A percentile compares a stretch with the other conserved stretches of the same genome.
Evolutionary conservation across 306 rosid genomes (phyloP).

Genomic region (Herpetospermum pedunculosum): DNA sequence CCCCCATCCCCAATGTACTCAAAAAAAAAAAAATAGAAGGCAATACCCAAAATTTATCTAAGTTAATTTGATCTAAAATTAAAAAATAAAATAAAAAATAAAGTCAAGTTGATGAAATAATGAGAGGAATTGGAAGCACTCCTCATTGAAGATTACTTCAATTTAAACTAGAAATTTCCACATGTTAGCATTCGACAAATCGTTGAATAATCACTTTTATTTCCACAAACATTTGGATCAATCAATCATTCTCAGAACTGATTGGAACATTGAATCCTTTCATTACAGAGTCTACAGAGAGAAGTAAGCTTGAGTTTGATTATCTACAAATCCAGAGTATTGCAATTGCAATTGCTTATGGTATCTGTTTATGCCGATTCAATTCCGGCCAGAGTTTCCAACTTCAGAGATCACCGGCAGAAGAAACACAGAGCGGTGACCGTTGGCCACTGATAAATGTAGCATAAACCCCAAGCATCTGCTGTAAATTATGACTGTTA

Average conservation of each 20-base stretch:
- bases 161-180: not conserved
- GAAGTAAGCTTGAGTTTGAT: not conserved
- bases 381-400: not conserved
- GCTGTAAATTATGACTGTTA: not conserved
- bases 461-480: not conserved
- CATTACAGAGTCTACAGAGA: not conserved
- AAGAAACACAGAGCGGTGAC: not conserved
- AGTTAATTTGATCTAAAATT: not conserved
- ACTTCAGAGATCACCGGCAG: not conserved
- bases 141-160: not conserved
- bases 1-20: no score
- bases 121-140: not conserved
- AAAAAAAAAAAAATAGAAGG: no score
- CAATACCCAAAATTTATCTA: not conserved
- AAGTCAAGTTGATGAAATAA: not conserved
- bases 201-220: not conserved
- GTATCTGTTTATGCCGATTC: not conserved
- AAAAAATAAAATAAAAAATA: not conserved
- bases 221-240: not conserved
- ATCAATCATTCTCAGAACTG: not conserved
- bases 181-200: not conserved
- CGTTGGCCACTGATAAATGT: slow-evolving; percentile 6
- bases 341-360: not conserved
- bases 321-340: not conserved
- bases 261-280: not conserved